Base-by-base conservation (phyloP, 2,329 filamentous ascomycete genomes). In the Venturia asperata region DNA sequence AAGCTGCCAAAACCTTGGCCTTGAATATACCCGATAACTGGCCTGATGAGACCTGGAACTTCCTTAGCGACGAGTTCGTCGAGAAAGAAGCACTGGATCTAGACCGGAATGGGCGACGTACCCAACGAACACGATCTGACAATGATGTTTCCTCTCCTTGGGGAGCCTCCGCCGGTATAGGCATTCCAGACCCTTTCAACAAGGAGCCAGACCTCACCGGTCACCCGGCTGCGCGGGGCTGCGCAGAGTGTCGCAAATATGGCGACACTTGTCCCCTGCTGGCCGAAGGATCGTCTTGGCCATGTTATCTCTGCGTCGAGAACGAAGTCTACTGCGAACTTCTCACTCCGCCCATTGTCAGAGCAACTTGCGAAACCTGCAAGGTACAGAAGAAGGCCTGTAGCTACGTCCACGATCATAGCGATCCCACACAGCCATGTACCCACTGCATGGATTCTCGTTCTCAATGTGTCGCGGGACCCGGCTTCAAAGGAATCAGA, bases 401-500 rank as follows among this genome's bases (percentile, higher is more conserved):
- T 27, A 49, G 42, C 24, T 63, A 52, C 43, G 24, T 52, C 43
- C 34, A 52, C 19, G 61, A 24, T 63, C 37, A 10, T 27, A 63
- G 61, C 27, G 43, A 63, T 34, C 45, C 45, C 17, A n/a, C 61
- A 3, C n/a, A 63, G 61, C 61, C 61, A 34, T 63, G 61, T 39
- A n/a, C 10, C 27, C 24, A 52, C n/a, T 63, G 61, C n/a, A 42
- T 47, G 30, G 61, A 37, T 15, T 15, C 30, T 24, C 24, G 61
- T 7, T 47, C n/a, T 6, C 15, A 39, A 34, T 63, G 61, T 52
- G 61, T 63, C 21, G 61, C 61, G 1, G 61, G 42, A 47, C 61
- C 61, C 13, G 43, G 43, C 24, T 43, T 43, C 6, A 6, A 17
- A 15, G 45, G 42, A 15, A 47, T 63, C 15, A 47, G 42, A 24